A percentile compares a stretch with the other conserved stretches of the same genome.
Evolutionary conservation across 352 stramenopile genomes (phyloP).

Genomic region (Phytopythium litorale): DNA sequence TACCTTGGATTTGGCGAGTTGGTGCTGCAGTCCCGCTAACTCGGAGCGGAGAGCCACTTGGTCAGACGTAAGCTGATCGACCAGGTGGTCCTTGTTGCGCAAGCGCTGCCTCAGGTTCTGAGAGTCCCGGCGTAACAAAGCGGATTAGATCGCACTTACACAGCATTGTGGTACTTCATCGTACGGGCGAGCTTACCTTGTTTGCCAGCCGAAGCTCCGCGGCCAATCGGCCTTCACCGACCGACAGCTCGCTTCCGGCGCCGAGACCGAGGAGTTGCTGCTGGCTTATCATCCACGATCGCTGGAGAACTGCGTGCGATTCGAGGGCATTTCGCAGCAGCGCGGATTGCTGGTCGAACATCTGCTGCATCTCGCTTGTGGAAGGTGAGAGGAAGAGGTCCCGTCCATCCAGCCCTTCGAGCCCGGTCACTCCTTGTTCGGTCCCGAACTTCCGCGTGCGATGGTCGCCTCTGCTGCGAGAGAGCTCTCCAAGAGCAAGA

Average conservation of each 20-base stretch:
- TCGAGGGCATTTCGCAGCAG: constrained; percentile 67
- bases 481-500: constrained; percentile 54
- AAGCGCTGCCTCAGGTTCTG: constrained; percentile 79
- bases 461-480: constrained; percentile 22
- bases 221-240: constrained; percentile 77
- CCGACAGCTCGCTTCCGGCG: constrained; percentile 49
- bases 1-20: constrained; percentile 65
- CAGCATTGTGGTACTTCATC: neutral
- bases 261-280: constrained; percentile 64
- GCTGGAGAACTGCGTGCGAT: constrained; percentile 67
- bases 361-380: constrained; percentile 84
- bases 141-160: neutral
- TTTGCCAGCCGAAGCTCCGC: constrained; percentile 80
- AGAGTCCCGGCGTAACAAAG: neutral
- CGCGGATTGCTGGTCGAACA: constrained; percentile 83
- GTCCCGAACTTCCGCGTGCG: constrained; percentile 40
- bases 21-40: constrained; percentile 52
- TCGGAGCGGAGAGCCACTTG: constrained; percentile 54
- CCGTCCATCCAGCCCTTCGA: constrained; percentile 54
- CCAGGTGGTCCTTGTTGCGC: constrained; percentile 79
- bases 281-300: constrained; percentile 74
- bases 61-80: constrained; percentile 78
- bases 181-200: constrained; percentile 43
- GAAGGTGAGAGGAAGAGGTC: constrained; percentile 84
- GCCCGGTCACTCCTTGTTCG: constrained; percentile 30